A percentile compares a stretch with the other conserved stretches of the same genome.
Conservation (phyloP, 306 rosid genomes). For the Fagus sylvatica region DNA sequence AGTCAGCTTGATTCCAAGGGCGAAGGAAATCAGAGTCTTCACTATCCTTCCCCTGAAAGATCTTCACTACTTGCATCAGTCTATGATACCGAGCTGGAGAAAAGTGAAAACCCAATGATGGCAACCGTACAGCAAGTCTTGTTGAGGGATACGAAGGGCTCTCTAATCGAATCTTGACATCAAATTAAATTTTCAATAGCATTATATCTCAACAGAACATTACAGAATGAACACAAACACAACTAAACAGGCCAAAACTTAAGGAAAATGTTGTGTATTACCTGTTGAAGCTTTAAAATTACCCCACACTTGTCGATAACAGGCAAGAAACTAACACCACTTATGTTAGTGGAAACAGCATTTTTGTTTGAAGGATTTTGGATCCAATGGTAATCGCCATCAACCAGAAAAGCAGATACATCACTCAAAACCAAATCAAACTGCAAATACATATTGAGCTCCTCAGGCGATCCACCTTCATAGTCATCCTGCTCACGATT, state of each 20-base stretch:
- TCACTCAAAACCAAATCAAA: constrained; percentile 88
- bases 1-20: constrained; percentile 90
- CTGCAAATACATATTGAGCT: constrained; percentile 73
- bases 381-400: constrained; percentile 87
- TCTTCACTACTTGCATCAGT: constrained; percentile 75
- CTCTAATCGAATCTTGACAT: constrained; percentile 66
- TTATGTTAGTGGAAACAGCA: constrained; percentile 35
- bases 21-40: constrained; percentile 55
- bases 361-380: constrained; percentile 41
- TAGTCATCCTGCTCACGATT: constrained; percentile 62
- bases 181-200: constrained; percentile 15
- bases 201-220: not conserved
- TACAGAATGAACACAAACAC: not conserved
- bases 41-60: constrained; percentile 68
- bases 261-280: constrained; percentile 32
- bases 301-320: constrained; percentile 87
- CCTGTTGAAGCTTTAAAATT: constrained; percentile 81
- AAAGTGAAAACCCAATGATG: constrained; percentile 86
- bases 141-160: constrained; percentile 76
- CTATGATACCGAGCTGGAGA: constrained; percentile 99
- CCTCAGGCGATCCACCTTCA: constrained; percentile 52
- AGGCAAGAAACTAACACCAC: constrained; percentile 58
- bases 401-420: constrained; percentile 92
- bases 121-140: constrained; percentile 80
- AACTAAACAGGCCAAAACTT: not conserved